Conservation (phyloP, 2,329 filamentous ascomycete genomes). For the Endocalyx cinctus region DNA sequence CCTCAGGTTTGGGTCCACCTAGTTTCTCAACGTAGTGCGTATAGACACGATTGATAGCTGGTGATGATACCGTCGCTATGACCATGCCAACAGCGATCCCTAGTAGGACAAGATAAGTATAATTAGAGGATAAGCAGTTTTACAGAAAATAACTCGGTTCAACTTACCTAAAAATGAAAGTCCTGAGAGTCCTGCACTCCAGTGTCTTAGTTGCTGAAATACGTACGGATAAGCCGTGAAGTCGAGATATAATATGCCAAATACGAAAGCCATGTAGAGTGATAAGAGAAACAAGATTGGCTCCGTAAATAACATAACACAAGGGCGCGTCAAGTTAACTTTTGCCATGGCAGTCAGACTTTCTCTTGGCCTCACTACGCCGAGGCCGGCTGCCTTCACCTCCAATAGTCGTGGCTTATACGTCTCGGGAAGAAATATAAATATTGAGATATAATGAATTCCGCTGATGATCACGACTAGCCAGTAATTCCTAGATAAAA, state of each 20-base stretch:
- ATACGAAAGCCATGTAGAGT: neutral
- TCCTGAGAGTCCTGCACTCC: conserved; percentile 65
- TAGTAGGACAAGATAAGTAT: neutral
- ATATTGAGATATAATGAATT: neutral
- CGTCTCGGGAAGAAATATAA: neutral
- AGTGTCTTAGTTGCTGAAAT: conserved; percentile 67
- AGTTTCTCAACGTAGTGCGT: too few species aligned
- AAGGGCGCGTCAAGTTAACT: neutral
- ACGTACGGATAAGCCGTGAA: conserved; percentile 49
- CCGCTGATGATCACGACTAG: neutral
- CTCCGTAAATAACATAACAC: neutral
- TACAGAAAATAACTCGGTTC: conserved; percentile 44
- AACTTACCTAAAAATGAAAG: conserved; percentile 86
- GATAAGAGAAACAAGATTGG: neutral
- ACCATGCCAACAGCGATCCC: neutral
- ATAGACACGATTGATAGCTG: too few species aligned
- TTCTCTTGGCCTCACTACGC: neutral
- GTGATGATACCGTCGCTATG: neutral
- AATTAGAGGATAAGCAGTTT: neutral
- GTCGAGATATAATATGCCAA: conserved; percentile 1
- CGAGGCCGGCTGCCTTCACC: neutral
- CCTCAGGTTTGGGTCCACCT: neutral
- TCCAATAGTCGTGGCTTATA: neutral
- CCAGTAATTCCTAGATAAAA: too few species aligned
- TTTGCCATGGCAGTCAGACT: neutral